phyloP scores from a whole-genome alignment of 2,329 filamentous ascomycete genomes.

The Diplodia scrobiculata region DNA sequence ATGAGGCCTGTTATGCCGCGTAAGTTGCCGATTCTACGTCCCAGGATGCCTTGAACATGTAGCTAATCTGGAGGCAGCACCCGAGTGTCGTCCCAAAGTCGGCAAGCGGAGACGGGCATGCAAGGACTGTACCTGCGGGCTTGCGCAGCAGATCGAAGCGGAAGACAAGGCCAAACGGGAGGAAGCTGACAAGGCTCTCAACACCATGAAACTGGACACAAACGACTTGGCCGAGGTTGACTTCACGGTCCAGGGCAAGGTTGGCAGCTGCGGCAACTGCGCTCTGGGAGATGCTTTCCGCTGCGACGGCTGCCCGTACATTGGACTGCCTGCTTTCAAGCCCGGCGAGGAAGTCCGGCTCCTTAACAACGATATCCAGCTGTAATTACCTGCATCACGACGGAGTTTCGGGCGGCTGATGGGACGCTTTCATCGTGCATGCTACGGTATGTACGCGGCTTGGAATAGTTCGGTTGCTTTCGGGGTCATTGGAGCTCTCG shows the following conservation, averaged over 20 bases:
- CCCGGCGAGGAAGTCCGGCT: conserved; percentile 91
- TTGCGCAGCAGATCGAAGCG: conserved; percentile 80
- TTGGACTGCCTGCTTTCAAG: conserved; percentile 93
- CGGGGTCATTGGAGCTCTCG: conserved; percentile 10
- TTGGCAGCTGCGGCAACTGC: conserved; percentile 92
- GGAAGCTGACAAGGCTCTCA: conserved; percentile 64
- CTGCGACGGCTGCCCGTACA: conserved; percentile 73
- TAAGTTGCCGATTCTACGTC: conserved; percentile 53
- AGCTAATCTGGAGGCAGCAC: conserved; percentile 56
- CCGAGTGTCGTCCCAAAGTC: conserved; percentile 82
- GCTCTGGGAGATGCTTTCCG: conserved; percentile 81
- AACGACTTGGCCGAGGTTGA: conserved; percentile 88
- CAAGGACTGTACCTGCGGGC: conserved; percentile 96
- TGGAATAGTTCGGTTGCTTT: conserved; percentile 5
- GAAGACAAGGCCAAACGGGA: conserved; percentile 73
- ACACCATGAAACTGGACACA: conserved; percentile 68
- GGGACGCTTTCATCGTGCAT: background rate
- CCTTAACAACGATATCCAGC: conserved; percentile 80
- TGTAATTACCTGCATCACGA: conserved; percentile 51
- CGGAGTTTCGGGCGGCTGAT: conserved; percentile 17
- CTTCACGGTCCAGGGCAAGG: conserved; percentile 96
- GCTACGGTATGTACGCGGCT: conserved; percentile 12
- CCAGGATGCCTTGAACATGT: background rate
- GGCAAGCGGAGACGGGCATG: conserved; percentile 90
- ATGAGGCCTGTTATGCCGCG: conserved; percentile 75